Evolutionary conservation across 805 yeast species (phyloP), one percentile per base, ranked within the genome.

Genomic region (Tanozyma kutaoensis): DNA sequence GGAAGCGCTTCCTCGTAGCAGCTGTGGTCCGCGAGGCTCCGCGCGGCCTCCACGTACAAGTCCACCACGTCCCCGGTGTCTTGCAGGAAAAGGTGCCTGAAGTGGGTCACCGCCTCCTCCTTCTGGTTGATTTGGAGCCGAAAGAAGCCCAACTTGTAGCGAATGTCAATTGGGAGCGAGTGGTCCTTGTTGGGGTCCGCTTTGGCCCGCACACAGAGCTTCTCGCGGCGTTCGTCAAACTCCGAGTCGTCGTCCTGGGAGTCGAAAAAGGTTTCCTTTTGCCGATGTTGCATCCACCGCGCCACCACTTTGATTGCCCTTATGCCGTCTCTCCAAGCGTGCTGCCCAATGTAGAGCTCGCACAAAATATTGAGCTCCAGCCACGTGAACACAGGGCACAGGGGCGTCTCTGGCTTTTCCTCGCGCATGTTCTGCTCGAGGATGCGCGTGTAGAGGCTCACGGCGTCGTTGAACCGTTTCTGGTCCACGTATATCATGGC

Each of bases 341-440:
- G 72, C 30, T 72, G 76, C 28, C 72, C 69, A n/a, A 73, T 62
- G 40, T 79, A 78, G 21, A 88, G 55, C 41, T 91, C 97, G 7
- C 80, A 66, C 23, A 88, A 56, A 32, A 84, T 81, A 41, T 91
- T 88, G 25, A 88, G 59, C 33, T 81, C 86, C 0, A 93, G 77
- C 93, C 94, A 91, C 26, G 73, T 84, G 47, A 88, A 91, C 14
- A 50, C 48, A 1, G 82, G 64, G n/a, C n/a, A n/a, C 5, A 20
- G 9, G 9, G n/a, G n/a, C 9, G 5, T 5, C 5, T n/a, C 12
- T 4, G 5, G 5, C 12, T n/a, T 4, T 20, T 4, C 15, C 10
- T 11, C 16, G 27, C 48, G 40, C 20, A 68, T 63, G 44, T 81
- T 80, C 26, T 66, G 63, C 21, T 75, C 76, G 28, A 76, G 62